Evolutionary conservation across 2,329 filamentous ascomycete species (phyloP), one percentile per base, ranked within the genome.

Genomic region (Nannizziopsis arthrosporioides): DNA sequence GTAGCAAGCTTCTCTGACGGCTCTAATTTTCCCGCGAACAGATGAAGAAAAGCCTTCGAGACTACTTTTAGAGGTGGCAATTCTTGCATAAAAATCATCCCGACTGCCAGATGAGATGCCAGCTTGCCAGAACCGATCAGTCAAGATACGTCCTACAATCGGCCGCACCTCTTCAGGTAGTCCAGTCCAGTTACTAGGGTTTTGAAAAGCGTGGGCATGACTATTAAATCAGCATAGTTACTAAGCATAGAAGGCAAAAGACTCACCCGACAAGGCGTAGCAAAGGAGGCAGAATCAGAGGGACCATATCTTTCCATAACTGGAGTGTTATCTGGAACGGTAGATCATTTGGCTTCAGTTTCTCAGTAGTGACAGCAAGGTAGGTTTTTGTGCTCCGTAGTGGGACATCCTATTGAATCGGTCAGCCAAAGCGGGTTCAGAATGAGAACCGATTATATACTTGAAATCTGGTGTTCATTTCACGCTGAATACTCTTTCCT

Each of bases 51-150:
- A 84, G 0, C 92, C 92, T 66, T 98, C 92, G 49, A 94, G 78
- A 0, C 88, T 94, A 36, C 77, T 78, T 65, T 88, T 94, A 48
- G 92, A 94, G 30, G 87, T 84, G 48, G 87, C 80, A 1, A 98
- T 90, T 36, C 86, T 80, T 30, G 87, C 85, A 64, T 95, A 96
- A 63, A 98, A 98, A 50, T 96, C 90, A 53, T 96, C 92, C 63
- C 92, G 88, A 57, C 86, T 96, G 19, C 94, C 92, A 53, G 83
- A 85, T 0, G 92, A 96, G 44, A 98, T 98, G 8, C 92, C 92
- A 5, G 89, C 87, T 71, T 98, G 92, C 92, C 92, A 98, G 64
- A 98, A 98, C 18, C 92, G 78, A 65, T 98, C 92, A 11, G 88
- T 94, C 17, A 98, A 70, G 15, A 96, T 87, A 17, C 85, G 78